Base-by-base conservation (phyloP, 2,329 filamentous ascomycete genomes). In the Epichloe gansuensis region DNA sequence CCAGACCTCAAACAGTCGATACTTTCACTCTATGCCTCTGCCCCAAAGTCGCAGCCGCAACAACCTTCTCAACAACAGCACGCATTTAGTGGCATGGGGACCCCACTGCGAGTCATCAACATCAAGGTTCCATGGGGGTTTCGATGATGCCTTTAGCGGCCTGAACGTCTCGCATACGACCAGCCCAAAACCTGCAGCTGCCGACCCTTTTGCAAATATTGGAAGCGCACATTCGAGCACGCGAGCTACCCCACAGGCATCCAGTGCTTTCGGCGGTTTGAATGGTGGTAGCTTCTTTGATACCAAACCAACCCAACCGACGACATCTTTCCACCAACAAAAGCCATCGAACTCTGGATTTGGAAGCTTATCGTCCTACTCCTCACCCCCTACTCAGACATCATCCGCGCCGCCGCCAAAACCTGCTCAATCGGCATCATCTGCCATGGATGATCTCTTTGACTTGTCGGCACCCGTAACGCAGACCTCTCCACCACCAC, bases 1-100 rank as follows among this genome's bases (percentile, higher is more conserved):
- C 91, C 91, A 3, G 93, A 98, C 65, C 74, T 98, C 55, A 98
- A 98, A 71, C 91, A 96, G 69, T 97, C 91, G 2, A 98, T 98
- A 55, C 72, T 98, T 48, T 98, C 93, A 7, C 78, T 98, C 15
- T 98, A 98, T 65, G 89, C 91, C 11, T 86, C 88, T 7, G 81
- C 82, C 5, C 86, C 90, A 1, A 86, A 89, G 63, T 82, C 88
- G n/a, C 85, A 69, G 52, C 23, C 37, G 47, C 70, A 67, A 9
- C 70, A 67, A 7, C 23, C 44, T 15, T 5, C 44, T 34, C 70
- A 75, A 23, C 73, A 60, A 34, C 51, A 58, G 7, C 34, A 51
- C 15, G 69, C 83, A 0, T 87, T 91, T 61, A 82, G 85, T 17
- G 80, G 80, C 50, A 77, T 88, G 73, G 72, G 75, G 50, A 81